Percentiles rank a stretch among this genome's conserved stretches.
These are phyloP conservation scores for Xylaria sp. DNA, from an alignment of 2,329 filamentous ascomycete species.

Conservation along the genomic window DNA sequence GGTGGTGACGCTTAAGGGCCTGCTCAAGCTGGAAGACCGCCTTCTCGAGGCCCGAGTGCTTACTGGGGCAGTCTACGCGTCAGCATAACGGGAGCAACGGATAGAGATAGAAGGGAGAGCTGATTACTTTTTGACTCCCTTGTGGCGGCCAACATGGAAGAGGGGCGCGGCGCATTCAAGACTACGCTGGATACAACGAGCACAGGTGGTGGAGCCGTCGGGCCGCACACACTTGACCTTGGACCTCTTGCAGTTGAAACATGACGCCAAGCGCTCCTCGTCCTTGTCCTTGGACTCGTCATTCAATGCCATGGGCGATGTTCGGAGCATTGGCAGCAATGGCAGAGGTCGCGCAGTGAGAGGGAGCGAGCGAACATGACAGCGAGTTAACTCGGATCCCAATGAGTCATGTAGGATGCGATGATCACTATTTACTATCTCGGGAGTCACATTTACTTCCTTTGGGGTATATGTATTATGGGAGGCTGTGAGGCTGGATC, in stretches of 20 bases:
- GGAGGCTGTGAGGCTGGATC: no score
- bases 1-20: conserved; percentile 53
- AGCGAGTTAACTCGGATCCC: conserved; percentile 4
- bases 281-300: conserved; percentile 25
- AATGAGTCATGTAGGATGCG: not conserved
- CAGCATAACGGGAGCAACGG: conserved; percentile 8
- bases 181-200: conserved; percentile 30
- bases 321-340: conserved; percentile 21
- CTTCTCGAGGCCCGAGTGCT: conserved; percentile 68
- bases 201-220: conserved; percentile 28
- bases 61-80: conserved; percentile 43
- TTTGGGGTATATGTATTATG: no score
- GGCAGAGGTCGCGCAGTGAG: conserved; percentile 13
- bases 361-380: conserved; percentile 11
- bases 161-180: conserved; percentile 62
- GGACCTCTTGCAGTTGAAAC: conserved; percentile 34
- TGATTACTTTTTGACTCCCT: conserved; percentile 68
- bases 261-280: conserved; percentile 31
- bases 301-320: conserved; percentile 15
- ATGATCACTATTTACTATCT: no score
- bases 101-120: no score
- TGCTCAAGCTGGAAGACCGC: conserved; percentile 70
- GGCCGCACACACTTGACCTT: conserved; percentile 33
- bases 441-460: no score
- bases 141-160: conserved; percentile 69